phyloP scores from a whole-genome alignment of 2,329 filamentous ascomycete genomes.

The Xylariaceae sp. region DNA sequence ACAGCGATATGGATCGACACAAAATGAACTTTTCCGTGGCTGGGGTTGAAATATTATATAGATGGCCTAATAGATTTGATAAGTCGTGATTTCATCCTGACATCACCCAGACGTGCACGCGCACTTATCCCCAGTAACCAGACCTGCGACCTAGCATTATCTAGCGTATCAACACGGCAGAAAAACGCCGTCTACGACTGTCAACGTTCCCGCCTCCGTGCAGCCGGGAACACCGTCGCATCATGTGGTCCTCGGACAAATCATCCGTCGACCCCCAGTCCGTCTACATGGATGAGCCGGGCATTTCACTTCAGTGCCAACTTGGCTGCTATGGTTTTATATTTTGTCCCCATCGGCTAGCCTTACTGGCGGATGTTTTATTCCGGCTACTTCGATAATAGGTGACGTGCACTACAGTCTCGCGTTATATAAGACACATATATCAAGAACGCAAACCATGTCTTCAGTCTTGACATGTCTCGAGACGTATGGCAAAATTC shows the following conservation, averaged over 20 bases:
- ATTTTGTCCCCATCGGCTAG: background rate
- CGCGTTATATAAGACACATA: conserved; percentile 2
- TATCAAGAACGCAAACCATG: background rate
- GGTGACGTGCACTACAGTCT: background rate
- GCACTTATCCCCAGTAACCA: background rate
- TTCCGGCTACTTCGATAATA: background rate
- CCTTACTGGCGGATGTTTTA: background rate
- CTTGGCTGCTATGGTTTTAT: background rate
- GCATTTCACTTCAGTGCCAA: conserved; percentile 1
- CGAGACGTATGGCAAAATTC: background rate
- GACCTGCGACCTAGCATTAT: conserved; percentile 9
- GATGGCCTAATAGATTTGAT: no score
- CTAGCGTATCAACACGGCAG: background rate
- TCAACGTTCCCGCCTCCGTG: background rate
- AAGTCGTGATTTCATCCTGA: conserved; percentile 23
- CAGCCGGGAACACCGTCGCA: background rate
- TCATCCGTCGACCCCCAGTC: background rate
- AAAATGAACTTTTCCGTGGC: no score
- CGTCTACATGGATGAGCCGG: background rate
- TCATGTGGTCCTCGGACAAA: background rate
- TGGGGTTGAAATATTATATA: no score
- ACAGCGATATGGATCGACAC: no score
- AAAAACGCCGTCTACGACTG: background rate
- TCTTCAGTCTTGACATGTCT: background rate
- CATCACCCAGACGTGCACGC: conserved; percentile 5